A percentile compares a stretch with the other conserved stretches of the same genome.
Evolutionary conservation across 2,329 filamentous ascomycete species (phyloP).

Genomic region (Epicoccum sorghinum): DNA sequence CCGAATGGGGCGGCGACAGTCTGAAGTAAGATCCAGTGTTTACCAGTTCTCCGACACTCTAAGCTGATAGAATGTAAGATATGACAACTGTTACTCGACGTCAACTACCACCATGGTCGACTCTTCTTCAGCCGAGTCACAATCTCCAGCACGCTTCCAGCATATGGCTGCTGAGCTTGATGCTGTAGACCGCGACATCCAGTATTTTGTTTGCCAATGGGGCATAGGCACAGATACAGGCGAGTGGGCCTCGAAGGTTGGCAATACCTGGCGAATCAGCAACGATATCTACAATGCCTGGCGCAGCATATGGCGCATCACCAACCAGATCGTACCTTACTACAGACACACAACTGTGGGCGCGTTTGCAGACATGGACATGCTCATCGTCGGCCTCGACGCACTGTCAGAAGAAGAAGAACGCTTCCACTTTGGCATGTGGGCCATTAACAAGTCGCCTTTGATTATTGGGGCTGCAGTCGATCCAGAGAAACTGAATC

Average conservation of each 20-base stretch:
- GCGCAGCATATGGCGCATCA: constrained; percentile 44
- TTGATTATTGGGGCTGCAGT: constrained; percentile 52
- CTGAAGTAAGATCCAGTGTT: constrained; percentile 54
- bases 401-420: constrained; percentile 47
- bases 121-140: constrained; percentile 32
- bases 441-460: constrained; percentile 55
- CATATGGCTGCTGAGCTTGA: constrained; percentile 36
- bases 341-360: constrained; percentile 35
- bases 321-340: constrained; percentile 41
- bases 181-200: constrained; percentile 39
- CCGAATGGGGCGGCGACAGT: constrained; percentile 47
- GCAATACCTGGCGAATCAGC: constrained; percentile 46
- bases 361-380: constrained; percentile 50
- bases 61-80: constrained; percentile 35
- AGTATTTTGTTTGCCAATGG: constrained; percentile 49
- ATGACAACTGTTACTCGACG: constrained; percentile 40
- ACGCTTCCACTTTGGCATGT: constrained; percentile 54
- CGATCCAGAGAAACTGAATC: constrained; percentile 32
- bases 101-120: constrained; percentile 47
- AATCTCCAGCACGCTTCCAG: constrained; percentile 39
- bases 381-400: constrained; percentile 52
- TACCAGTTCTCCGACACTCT: constrained; percentile 25
- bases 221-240: constrained; percentile 45
- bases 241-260: constrained; percentile 43
- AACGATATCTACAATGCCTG: constrained; percentile 46